Evolutionary conservation across 495 filamentous ascomycete genomes (phyloP).

Genomic region (Neurospora sp.): DNA sequence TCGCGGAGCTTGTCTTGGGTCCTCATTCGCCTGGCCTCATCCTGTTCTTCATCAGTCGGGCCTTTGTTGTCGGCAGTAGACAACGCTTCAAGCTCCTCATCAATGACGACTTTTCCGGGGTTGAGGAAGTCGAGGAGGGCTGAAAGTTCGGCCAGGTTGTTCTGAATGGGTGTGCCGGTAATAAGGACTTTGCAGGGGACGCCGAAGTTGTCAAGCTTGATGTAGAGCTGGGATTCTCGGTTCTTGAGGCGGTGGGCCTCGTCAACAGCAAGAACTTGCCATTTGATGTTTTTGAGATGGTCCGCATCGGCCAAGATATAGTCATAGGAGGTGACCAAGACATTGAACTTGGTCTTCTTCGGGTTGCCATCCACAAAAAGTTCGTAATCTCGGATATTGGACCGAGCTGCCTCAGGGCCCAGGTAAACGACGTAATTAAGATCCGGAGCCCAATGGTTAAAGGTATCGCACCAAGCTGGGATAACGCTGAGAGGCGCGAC

Average conservation of each 20-base stretch:
- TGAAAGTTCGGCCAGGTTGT: slow-evolving; percentile 84
- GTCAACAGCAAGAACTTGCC: slow-evolving; percentile 94
- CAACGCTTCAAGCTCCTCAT: slow-evolving; percentile 70
- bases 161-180: slow-evolving; percentile 95
- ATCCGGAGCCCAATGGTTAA: slow-evolving; percentile 93
- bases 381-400: slow-evolving; percentile 78
- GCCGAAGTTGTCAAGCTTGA: slow-evolving; percentile 73
- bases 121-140: slow-evolving; percentile 93
- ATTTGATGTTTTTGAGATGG: slow-evolving; percentile 78
- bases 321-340: slow-evolving; percentile 91
- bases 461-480: slow-evolving; percentile 95
- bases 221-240: slow-evolving; percentile 82
- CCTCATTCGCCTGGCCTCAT: slow-evolving; percentile 24
- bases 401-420: slow-evolving; percentile 71
- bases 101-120: slow-evolving; percentile 75
- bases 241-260: slow-evolving; percentile 98
- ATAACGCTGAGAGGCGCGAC: slow-evolving; percentile 94
- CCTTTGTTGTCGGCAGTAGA: slow-evolving; percentile 30
- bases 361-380: slow-evolving; percentile 73
- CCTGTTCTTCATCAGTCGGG: slow-evolving; percentile 15
- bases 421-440: slow-evolving; percentile 96
- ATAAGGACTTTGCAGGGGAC: slow-evolving; percentile 81
- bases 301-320: slow-evolving; percentile 73
- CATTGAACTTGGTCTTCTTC: slow-evolving; percentile 85
- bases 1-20: slow-evolving; percentile 43